Evolutionary conservation across 768 basidiomycete genomes (phyloP).

Genomic region (Peribolospora kevripleyi): DNA sequence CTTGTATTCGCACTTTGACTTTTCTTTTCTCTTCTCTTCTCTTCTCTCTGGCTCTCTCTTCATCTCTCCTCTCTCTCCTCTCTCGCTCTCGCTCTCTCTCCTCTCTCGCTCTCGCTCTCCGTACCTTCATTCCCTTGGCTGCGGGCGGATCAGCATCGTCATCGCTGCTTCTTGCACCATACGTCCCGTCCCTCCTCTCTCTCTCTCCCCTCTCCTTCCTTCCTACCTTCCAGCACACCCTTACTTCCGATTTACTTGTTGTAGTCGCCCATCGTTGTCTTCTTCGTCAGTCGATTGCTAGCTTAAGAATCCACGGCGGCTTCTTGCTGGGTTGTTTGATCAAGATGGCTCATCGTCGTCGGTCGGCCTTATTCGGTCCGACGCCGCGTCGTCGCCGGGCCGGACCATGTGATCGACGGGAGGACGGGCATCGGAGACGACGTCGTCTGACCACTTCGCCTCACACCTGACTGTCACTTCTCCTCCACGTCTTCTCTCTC

Average conservation of each 20-base stretch:
- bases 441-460: too few relatives aligned
- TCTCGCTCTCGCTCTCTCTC: neutral
- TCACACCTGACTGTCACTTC: too few relatives aligned
- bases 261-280: slow-evolving; percentile 18
- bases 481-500: too few relatives aligned
- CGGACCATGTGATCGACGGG: too few relatives aligned
- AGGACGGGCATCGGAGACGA: too few relatives aligned
- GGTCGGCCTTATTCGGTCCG: too few relatives aligned
- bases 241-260: slow-evolving; percentile 31
- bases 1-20: too few relatives aligned
- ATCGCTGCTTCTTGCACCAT: too few relatives aligned
- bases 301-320: neutral
- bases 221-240: slow-evolving; percentile 37
- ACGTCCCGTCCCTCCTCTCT: too few relatives aligned
- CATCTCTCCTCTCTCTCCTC: neutral
- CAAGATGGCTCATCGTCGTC: neutral
- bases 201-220: slow-evolving; percentile 12
- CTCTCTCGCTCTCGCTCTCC: neutral
- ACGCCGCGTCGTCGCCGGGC: too few relatives aligned
- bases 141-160: slow-evolving; percentile 2
- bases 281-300: slow-evolving; percentile 5
- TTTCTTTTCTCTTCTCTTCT: neutral
- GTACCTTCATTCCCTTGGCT: neutral
- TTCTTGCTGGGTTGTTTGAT: neutral
- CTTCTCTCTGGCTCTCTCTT: neutral